Evolutionary conservation across 176 grass and related monocot genomes (phyloP).

Genomic region (Cymbopogon citratus): DNA sequence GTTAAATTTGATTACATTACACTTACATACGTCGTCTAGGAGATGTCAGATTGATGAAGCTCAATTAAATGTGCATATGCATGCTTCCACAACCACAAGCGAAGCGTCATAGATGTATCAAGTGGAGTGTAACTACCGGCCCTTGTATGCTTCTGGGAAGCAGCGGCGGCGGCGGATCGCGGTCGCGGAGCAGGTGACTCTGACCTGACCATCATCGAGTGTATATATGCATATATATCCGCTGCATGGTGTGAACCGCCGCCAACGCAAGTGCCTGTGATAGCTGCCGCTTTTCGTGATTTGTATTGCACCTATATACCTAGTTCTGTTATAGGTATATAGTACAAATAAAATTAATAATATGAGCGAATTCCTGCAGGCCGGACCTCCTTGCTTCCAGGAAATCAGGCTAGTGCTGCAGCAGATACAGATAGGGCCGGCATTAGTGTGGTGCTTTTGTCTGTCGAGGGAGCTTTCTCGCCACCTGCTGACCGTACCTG

Average conservation of each 20-base stretch:
- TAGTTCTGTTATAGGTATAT: no score
- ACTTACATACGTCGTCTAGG: no score
- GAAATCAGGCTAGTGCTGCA: neutral
- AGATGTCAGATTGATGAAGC: no score
- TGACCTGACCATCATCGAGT: neutral
- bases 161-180: neutral
- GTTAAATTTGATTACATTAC: no score
- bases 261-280: neutral
- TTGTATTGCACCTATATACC: no score
- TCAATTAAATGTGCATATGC: no score
- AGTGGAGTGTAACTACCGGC: neutral
- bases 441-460: neutral
- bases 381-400: neutral
- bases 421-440: neutral
- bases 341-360: no score
- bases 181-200: neutral
- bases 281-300: neutral
- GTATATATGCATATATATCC: neutral
- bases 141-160: constrained; percentile 11
- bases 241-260: neutral
- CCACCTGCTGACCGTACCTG: neutral
- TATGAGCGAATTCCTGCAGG: neutral
- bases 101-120: neutral
- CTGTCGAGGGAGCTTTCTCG: neutral
- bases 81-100: neutral